Base-by-base conservation (phyloP, 768 basidiomycete species). In the Pisolithus albus region DNA sequence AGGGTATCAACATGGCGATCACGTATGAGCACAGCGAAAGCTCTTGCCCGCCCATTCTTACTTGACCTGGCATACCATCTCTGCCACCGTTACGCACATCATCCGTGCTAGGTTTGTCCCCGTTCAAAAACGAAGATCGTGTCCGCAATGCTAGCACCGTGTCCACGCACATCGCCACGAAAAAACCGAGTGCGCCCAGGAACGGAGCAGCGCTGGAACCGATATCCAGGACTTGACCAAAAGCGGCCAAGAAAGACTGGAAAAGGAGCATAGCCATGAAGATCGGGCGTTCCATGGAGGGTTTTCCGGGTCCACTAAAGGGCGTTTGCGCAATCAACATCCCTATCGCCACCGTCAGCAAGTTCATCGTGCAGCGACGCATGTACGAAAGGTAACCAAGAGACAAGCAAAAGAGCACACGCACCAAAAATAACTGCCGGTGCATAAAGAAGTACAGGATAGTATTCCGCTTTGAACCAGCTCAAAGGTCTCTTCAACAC, bases 201-300 rank as follows among this genome's bases (percentile, higher is more conserved):
- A 87, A 89, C 56, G 85, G 84, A 8, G 90, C 60, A 1, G 81
- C 88, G 0, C 86, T 82, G 1, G 90, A 88, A 2, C 94, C 91
- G 15, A 97, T 66, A 28, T 79, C 77, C 42, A 79, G 57, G 8
- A 81, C 56, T 63, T 97, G 95, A 1, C 86, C 61, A 5, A 64
- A 59, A 4, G 84, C 62, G 2, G 86, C 85, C 18, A 79, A 42
- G 28, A 71, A 63, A 0, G 83, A 67, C 52, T 86, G 81, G 40
- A 82, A 66, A 41, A 95, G 69, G 11, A 90, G 68, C 6, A 84
- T 60, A 0, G 83, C 78, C 3, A 75, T 75, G 60, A 88, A 78
- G 3, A 82, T 64, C 0, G 79, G 78, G 32, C 75, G 78, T 63
- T 96, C 93, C 18, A 69, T 64, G 7, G 76, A 64, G 50, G 73